A percentile compares a stretch with the other conserved stretches of the same genome.
Evolutionary conservation across 2,329 filamentous ascomycete genomes (phyloP).

Genomic region (Xylariales sp.): DNA sequence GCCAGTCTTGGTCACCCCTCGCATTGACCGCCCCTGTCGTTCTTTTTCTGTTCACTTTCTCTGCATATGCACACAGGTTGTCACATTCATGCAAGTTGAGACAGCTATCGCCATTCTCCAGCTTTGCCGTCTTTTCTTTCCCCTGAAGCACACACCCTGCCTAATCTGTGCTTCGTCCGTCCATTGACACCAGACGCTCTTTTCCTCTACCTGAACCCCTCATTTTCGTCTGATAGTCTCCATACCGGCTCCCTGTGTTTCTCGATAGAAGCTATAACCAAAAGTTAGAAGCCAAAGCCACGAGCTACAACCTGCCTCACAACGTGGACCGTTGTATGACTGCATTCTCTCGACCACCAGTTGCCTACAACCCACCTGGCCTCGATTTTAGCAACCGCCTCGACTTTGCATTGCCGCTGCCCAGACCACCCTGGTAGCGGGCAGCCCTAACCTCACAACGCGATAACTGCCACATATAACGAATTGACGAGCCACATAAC

Average conservation of each 20-base stretch:
- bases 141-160: slow-evolving; percentile 20
- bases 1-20: slow-evolving; percentile 27
- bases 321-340: slow-evolving; percentile 31
- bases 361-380: slow-evolving; percentile 5
- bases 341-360: slow-evolving; percentile 13
- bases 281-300: neutral
- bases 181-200: slow-evolving; percentile 23
- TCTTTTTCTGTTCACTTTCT: slow-evolving; percentile 34
- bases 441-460: slow-evolving; percentile 13
- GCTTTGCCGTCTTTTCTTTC: slow-evolving; percentile 28
- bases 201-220: slow-evolving; percentile 18
- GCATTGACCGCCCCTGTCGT: slow-evolving; percentile 37
- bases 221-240: slow-evolving; percentile 19
- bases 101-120: slow-evolving; percentile 25
- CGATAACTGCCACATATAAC: slow-evolving; percentile 32
- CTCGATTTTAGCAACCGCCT: slow-evolving; percentile 6
- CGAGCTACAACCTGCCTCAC: slow-evolving; percentile 14
- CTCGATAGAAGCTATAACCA: neutral
- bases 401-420: slow-evolving; percentile 7
- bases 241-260: slow-evolving; percentile 6
- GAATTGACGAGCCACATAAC: slow-evolving; percentile 37
- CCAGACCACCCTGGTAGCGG: neutral
- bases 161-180: slow-evolving; percentile 19
- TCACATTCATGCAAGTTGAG: slow-evolving; percentile 36
- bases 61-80: slow-evolving; percentile 35